Conservation (phyloP, 306 rosid species). For the Gynostemma pentaphyllum region DNA sequence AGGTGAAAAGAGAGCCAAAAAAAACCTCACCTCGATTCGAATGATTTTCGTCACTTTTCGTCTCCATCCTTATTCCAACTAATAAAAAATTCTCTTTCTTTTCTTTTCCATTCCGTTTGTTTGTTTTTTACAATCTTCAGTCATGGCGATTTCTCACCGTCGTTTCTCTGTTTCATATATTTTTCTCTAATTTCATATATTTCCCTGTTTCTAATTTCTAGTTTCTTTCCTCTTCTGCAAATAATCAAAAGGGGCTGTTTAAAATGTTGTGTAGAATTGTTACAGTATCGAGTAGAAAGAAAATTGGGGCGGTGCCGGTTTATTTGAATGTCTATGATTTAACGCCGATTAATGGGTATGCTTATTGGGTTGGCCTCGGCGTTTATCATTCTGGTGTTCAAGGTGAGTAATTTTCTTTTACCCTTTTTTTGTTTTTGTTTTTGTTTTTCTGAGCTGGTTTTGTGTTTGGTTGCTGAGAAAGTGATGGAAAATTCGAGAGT, state of each 20-base stretch:
- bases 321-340: conserved; percentile 80
- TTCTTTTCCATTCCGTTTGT: background rate
- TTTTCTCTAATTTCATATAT: too few species aligned
- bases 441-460: background rate
- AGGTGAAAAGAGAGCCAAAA: too few species aligned
- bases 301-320: conserved; percentile 62
- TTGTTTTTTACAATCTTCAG: too few species aligned
- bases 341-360: conserved; percentile 81
- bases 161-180: background rate
- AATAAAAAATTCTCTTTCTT: background rate
- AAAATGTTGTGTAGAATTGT: conserved; percentile 55
- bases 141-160: background rate
- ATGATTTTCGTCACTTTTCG: background rate
- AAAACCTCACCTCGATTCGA: too few species aligned
- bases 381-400: conserved; percentile 41
- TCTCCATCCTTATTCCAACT: background rate
- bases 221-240: background rate
- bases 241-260: background rate
- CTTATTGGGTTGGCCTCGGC: conserved; percentile 90
- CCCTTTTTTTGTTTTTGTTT: background rate
- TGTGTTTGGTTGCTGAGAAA: conserved; percentile 1
- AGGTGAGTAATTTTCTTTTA: conserved; percentile 27
- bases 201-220: too few species aligned
- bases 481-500: background rate
- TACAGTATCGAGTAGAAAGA: conserved; percentile 42